Conservation (phyloP, 164 flowering plant genomes). For the Macadamia integrifolia region DNA sequence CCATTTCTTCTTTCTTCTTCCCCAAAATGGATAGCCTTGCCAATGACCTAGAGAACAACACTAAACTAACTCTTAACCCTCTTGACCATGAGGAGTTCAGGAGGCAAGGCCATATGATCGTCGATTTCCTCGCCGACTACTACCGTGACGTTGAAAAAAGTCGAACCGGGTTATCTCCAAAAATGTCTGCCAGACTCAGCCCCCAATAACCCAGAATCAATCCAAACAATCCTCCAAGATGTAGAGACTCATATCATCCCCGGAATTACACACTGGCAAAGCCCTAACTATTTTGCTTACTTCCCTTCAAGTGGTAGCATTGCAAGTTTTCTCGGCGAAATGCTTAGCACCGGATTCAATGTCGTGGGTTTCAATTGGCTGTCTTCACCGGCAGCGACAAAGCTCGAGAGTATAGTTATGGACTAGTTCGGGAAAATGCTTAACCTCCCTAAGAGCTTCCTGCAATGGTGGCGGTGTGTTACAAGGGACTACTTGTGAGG, state of each 20-base stretch:
- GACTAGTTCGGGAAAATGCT: slow-evolving; percentile 51
- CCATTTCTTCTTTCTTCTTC: background rate
- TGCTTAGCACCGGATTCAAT: too few species aligned
- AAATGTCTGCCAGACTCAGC: slow-evolving; percentile 26
- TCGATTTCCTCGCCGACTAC: slow-evolving; percentile 66
- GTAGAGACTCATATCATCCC: too few species aligned
- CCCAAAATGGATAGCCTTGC: slow-evolving; percentile 19
- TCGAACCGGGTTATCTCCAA: slow-evolving; percentile 57
- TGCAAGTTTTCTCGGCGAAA: slow-evolving; percentile 27
- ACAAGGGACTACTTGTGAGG: too few species aligned
- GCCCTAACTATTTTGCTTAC: slow-evolving; percentile 61
- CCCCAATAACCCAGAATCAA: too few species aligned
- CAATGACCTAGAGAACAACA: slow-evolving; percentile 13
- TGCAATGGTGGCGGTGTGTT: slow-evolving; percentile 4
- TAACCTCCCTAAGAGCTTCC: slow-evolving; percentile 25
- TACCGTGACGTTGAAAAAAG: slow-evolving; percentile 49
- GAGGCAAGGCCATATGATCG: slow-evolving; percentile 45
- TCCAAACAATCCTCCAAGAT: too few species aligned
- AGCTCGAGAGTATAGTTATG: slow-evolving; percentile 49
- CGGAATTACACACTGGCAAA: too few species aligned
- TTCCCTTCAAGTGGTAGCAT: slow-evolving; percentile 45
- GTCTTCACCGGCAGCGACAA: slow-evolving; percentile 64
- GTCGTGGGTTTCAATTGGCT: slow-evolving; percentile 23
- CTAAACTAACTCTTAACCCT: slow-evolving; percentile 23
- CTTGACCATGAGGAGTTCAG: slow-evolving; percentile 59